phyloP scores from a whole-genome alignment of 768 basidiomycete genomes.

The Lentinus brumalis region DNA sequence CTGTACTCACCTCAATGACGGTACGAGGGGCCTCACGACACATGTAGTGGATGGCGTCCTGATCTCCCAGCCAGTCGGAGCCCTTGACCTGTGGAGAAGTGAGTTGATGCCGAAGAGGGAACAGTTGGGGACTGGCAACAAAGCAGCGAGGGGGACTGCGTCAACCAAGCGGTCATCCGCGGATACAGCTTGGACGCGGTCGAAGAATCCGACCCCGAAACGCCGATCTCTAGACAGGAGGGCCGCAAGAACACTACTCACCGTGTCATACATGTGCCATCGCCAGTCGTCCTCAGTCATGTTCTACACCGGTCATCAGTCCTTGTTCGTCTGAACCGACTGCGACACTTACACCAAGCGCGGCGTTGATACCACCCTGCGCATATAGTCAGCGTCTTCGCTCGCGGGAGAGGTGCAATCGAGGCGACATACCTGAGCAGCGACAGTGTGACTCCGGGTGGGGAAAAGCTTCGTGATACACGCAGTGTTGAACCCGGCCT shows the following conservation, averaged over 20 bases:
- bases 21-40: constrained; percentile 94
- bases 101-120: neutral
- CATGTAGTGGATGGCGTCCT: constrained; percentile 99
- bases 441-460: constrained; percentile 97
- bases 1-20: constrained; percentile 75
- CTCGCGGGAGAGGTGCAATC: neutral
- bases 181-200: too few relatives aligned
- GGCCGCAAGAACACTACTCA: constrained; percentile 38
- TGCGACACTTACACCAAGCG: constrained; percentile 71
- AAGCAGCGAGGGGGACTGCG: too few relatives aligned
- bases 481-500: constrained; percentile 98
- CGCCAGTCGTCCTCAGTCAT: constrained; percentile 99
- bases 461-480: constrained; percentile 99
- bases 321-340: neutral
- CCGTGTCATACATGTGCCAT: constrained; percentile 99
- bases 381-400: constrained; percentile 17
- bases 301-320: constrained; percentile 52
- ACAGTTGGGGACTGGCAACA: too few relatives aligned
- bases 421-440: constrained; percentile 75
- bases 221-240: too few relatives aligned
- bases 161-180: too few relatives aligned
- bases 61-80: constrained; percentile 99
- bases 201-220: too few relatives aligned
- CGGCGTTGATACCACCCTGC: constrained; percentile 97
- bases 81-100: constrained; percentile 81